Base-by-base conservation (phyloP, 2,329 filamentous ascomycete genomes). In the Raffaelea albimanens region DNA sequence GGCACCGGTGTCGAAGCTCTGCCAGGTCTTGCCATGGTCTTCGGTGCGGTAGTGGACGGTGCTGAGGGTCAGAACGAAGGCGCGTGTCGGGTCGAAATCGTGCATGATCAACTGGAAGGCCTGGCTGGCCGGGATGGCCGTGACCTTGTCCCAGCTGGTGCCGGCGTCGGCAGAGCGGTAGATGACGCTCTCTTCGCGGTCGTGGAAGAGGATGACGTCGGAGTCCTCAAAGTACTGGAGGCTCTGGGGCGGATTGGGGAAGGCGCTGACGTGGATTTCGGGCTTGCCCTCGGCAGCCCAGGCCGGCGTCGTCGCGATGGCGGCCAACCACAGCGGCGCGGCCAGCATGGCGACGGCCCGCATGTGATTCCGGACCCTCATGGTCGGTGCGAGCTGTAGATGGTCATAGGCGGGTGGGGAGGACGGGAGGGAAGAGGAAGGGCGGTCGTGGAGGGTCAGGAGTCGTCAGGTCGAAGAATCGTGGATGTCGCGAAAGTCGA, bases 221-320 rank as follows among this genome's bases (percentile, higher is more conserved):
- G 87, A 90, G 63, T 91, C 87, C 59, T 93, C 83, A 61, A 98
- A 97, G 67, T 95, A 98, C 67, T 85, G 85, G 55, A 96, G 70
- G 61, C 82, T 81, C 46, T 68, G 62, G 1, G 88, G 86, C 46
- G 73, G 66, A 57, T 81, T 72, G 40, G 84, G 70, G 67, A 96
- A 86, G 42, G 75, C 66, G 46, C 71, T 85, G 50, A 72, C 68
- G 52, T 75, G 71, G 58, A 95, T 74, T 48, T 73, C 72, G 21
- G 90, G 90, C 43, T 72, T 71, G 59, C 82, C 76, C 57, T 75
- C 75, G 62, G 65, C 64, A 44, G 61, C 50, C 61, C 62, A 67
- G 45, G 41, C 33, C 3, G 33, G 13, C 13, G 49, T 21, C 7
- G 43, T 38, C 13, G 44, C 45, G 41, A 31, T 36, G 29, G 38